phyloP scores from a whole-genome alignment of 305 asterid species.

The Solanum hybrid region DNA sequence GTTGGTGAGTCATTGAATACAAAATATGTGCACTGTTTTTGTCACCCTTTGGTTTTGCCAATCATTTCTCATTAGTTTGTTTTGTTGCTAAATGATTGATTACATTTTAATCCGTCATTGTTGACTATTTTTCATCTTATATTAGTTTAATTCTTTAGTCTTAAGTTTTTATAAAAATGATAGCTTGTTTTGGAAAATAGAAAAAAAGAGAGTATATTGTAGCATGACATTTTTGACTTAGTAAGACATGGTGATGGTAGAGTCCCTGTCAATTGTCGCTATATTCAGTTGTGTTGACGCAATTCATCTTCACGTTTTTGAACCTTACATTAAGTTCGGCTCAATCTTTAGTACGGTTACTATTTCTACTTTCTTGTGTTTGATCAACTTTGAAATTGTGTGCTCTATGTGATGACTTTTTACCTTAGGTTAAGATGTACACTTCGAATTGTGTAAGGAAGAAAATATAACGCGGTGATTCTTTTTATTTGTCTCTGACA shows the following conservation, averaged over 20 bases:
- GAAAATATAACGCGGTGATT: neutral
- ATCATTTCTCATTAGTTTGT: neutral
- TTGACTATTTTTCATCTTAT: neutral
- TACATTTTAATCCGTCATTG: slow-evolving; percentile 4
- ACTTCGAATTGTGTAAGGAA: neutral
- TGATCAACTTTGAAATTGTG: neutral
- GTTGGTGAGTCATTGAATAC: slow-evolving; percentile 14
- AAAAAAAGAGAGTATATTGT: neutral
- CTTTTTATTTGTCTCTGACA: neutral
- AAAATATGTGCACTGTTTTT: slow-evolving; percentile 4
- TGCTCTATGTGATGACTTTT: neutral
- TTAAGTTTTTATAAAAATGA: neutral
- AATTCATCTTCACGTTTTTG: neutral
- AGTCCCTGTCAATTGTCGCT: neutral
- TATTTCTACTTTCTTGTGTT: neutral
- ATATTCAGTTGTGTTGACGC: slow-evolving; percentile 3
- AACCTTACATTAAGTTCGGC: neutral
- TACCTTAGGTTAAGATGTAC: neutral
- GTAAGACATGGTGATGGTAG: neutral
- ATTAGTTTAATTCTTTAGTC: neutral
- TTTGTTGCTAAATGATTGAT: neutral
- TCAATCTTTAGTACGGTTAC: neutral
- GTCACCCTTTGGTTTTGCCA: slow-evolving; percentile 7
- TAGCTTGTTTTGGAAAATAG: neutral
- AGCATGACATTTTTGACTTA: slow-evolving; percentile 5